Percentiles rank a stretch among this genome's conserved stretches.
Evolutionary conservation across 202 grass and related monocot genomes (phyloP).

Genomic region (Miscanthus sacchariflorus): DNA sequence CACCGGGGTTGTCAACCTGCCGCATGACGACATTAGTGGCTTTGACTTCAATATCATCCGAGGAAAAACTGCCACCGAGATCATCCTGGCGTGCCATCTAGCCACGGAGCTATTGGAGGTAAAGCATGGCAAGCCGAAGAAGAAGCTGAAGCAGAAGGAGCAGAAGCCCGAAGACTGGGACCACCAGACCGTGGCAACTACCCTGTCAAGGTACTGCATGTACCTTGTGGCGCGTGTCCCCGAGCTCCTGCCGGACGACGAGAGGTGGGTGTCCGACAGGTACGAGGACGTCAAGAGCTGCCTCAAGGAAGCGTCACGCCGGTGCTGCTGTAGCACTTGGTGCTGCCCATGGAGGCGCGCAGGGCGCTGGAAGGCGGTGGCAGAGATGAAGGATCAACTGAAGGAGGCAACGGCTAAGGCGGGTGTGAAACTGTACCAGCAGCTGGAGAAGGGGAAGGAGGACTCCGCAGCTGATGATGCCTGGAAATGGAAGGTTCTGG

Average conservation of each 20-base stretch:
- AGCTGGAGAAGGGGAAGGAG: too few species aligned
- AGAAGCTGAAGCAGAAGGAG: not conserved
- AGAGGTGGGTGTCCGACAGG: not conserved
- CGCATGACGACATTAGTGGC: too few species aligned
- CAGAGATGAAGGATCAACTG: not conserved
- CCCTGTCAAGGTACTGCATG: constrained; percentile 46
- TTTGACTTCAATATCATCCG: too few species aligned
- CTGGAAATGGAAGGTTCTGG: not conserved
- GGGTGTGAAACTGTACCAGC: not conserved
- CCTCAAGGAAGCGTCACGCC: not conserved
- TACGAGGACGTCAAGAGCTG: constrained; percentile 14
- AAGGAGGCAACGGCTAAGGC: not conserved
- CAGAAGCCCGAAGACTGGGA: not conserved
- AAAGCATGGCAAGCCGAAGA: not conserved
- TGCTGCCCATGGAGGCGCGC: not conserved
- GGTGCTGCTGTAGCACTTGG: not conserved
- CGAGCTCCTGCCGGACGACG: constrained; percentile 46
- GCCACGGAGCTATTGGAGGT: constrained; percentile 44
- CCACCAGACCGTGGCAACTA: not conserved
- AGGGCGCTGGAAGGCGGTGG: not conserved
- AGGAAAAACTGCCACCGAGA: constrained; percentile 18
- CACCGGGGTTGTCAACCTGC: not conserved
- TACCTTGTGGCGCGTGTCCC: constrained; percentile 26
- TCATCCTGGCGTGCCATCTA: constrained; percentile 40
- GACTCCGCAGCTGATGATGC: not conserved